Percentiles rank a stretch among this genome's conserved stretches.
These are phyloP conservation scores for Aspergillus baeticus DNA, from an alignment of 495 filamentous ascomycete genomes.

Conservation along the genomic window DNA sequence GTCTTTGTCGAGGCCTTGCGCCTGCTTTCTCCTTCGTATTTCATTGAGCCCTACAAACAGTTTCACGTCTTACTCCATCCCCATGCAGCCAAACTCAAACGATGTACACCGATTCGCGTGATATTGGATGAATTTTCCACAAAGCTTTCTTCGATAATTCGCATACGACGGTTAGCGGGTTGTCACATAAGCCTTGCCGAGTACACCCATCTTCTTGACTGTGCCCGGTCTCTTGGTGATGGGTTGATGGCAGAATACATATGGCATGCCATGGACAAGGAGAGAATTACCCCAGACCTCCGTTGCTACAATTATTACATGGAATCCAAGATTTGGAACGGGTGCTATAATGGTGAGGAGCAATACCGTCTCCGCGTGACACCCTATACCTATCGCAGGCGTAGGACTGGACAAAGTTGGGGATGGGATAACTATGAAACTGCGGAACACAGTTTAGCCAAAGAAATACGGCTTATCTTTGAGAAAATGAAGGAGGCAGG, in stretches of 20 bases:
- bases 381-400: slow-evolving; percentile 30
- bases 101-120: slow-evolving; percentile 25
- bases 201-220: slow-evolving; percentile 56
- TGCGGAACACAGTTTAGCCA: slow-evolving; percentile 30
- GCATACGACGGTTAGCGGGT: slow-evolving; percentile 30
- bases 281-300: slow-evolving; percentile 42
- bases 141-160: slow-evolving; percentile 36
- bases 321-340: slow-evolving; percentile 45
- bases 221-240: slow-evolving; percentile 51
- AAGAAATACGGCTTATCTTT: slow-evolving; percentile 39
- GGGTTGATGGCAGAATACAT: slow-evolving; percentile 40
- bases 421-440: slow-evolving; percentile 38
- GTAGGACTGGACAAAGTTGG: slow-evolving; percentile 18
- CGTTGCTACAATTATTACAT: slow-evolving; percentile 60
- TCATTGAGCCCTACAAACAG: slow-evolving; percentile 47
- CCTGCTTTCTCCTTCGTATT: slow-evolving; percentile 41
- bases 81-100: slow-evolving; percentile 27
- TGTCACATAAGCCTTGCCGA: slow-evolving; percentile 41
- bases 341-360: slow-evolving; percentile 30
- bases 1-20: slow-evolving; percentile 38
- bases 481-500: slow-evolving; percentile 49
- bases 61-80: slow-evolving; percentile 49
- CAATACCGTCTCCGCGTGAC: slow-evolving; percentile 42
- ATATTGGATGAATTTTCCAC: slow-evolving; percentile 40
- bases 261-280: slow-evolving; percentile 49